phyloP scores from a whole-genome alignment of 257 asterid genomes.

The Lavandula angustifolia region DNA sequence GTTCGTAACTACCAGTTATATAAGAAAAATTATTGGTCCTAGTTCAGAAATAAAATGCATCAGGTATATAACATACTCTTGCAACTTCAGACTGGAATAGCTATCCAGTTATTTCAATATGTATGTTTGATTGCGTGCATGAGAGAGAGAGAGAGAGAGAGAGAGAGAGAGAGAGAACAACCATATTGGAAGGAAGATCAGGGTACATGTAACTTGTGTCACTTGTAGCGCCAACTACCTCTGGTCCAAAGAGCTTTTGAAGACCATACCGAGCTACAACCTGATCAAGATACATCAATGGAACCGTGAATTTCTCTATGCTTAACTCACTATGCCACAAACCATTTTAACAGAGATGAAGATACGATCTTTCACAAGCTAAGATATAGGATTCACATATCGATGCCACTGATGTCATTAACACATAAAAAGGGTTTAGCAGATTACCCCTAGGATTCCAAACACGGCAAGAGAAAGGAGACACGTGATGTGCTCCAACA shows the following conservation, averaged over 20 bases:
- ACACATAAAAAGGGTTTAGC: conserved; percentile 10
- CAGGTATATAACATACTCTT: too few relatives aligned
- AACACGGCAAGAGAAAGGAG: conserved; percentile 67
- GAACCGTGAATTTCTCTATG: background rate
- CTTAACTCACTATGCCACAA: conserved; percentile 2
- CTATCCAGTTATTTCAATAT: too few relatives aligned
- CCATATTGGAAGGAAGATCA: conserved; percentile 94
- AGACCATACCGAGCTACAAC: conserved; percentile 67
- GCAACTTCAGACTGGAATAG: too few relatives aligned
- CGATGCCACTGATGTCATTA: background rate
- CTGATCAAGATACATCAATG: conserved; percentile 38
- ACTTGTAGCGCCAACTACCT: conserved; percentile 69
- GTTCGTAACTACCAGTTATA: background rate
- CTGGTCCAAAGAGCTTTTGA: conserved; percentile 77
- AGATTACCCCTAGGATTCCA: conserved; percentile 69
- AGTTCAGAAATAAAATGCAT: too few relatives aligned
- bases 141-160: conserved; percentile 33
- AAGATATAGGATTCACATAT: background rate
- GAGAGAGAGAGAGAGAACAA: conserved; percentile 40
- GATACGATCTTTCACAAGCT: background rate
- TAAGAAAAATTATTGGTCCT: background rate
- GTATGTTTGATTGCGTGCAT: background rate
- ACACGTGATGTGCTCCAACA: conserved; percentile 51
- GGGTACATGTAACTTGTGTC: conserved; percentile 72
- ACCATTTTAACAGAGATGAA: background rate